Base-by-base conservation (phyloP, 768 basidiomycete genomes). In the Phlegmacium glaucopus region DNA sequence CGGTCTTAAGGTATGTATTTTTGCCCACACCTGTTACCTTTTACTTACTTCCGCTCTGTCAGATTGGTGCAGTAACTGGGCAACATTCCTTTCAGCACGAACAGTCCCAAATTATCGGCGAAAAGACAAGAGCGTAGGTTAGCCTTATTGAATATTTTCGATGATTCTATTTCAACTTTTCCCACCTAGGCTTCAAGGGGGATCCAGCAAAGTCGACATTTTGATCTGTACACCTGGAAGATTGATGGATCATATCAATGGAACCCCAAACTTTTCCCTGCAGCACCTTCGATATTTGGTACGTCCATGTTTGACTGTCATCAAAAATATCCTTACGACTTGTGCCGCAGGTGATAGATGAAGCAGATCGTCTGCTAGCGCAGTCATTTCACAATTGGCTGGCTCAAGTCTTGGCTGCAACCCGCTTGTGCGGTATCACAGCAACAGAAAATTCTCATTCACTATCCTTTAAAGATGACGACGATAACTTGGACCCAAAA, bases 331-430 rank as follows among this genome's bases (percentile, higher is more conserved):
- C 22, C 32, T 27, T 15, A 49, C 30, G 35, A 29, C 9, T 42
- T 15, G 9, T 17, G 10, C 47, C 34, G 9, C 48, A 95, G 93
- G 85, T 98, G 25, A 91, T 99, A 47, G 96, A 99, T 64, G 96
- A 99, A 69, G 96, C 96, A 0, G 96, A 99, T 61, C 81, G 94
- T n/a, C 76, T 99, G 0, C 76, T 99, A 8, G 87, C 89, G 9
- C 94, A 97, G 62, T 92, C 91, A 1, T 98, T 96, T 69, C 94
- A 98, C 65, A 90, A 92, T 61, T 99, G 94, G 95, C 72, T 98
- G 3, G 78, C 79, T 6, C 83, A 84, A 58, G 88, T 98, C 4
- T 71, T 96, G 7, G 69, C 77, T n/a, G 91, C 90, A 6, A 87
- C 83, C 9, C 78, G 63, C 53, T 73, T 60, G 18, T 63, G 42